Conservation (phyloP, 768 basidiomycete species). For the Tephrocybe sp. region DNA sequence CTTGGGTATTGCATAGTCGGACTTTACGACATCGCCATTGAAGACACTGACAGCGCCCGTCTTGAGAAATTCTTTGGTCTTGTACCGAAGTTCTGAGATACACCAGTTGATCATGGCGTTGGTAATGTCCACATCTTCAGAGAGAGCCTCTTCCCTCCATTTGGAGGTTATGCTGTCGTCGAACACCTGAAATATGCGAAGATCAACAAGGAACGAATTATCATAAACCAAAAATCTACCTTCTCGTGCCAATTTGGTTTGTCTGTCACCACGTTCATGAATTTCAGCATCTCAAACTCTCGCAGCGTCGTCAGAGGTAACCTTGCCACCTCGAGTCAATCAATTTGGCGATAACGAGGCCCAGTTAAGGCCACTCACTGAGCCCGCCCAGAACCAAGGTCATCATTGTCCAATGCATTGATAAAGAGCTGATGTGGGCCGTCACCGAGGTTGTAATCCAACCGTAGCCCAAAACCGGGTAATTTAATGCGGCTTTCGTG, state of each 20-base stretch:
- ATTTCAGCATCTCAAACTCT: slow-evolving; percentile 18
- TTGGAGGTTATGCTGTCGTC: slow-evolving; percentile 9
- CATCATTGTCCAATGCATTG: slow-evolving; percentile 10
- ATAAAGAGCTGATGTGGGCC: slow-evolving; percentile 2
- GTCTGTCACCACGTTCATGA: slow-evolving; percentile 20
- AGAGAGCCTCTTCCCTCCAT: slow-evolving; percentile 16
- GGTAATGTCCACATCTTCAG: slow-evolving; percentile 5
- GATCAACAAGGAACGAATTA: too few relatives aligned
- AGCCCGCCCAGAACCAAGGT: neutral
- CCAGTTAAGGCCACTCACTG: neutral
- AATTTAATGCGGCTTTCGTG: neutral
- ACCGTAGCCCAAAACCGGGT: slow-evolving; percentile 13
- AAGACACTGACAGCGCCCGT: slow-evolving; percentile 14
- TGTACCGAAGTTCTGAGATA: slow-evolving; percentile 21
- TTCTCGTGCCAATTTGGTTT: slow-evolving; percentile 18
- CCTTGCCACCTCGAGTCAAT: slow-evolving; percentile 1
- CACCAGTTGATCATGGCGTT: slow-evolving; percentile 18
- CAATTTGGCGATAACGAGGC: neutral
- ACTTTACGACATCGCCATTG: slow-evolving; percentile 24
- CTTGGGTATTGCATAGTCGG: slow-evolving; percentile 25
- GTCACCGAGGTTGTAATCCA: slow-evolving; percentile 7
- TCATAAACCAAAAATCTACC: slow-evolving; percentile 3
- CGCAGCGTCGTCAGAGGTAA: slow-evolving; percentile 15
- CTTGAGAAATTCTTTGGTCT: slow-evolving; percentile 14
- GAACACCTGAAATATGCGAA: too few relatives aligned